Evolutionary conservation across 768 basidiomycete species (phyloP), one percentile per base, ranked within the genome.

Genomic region (Boletus fagicola): DNA sequence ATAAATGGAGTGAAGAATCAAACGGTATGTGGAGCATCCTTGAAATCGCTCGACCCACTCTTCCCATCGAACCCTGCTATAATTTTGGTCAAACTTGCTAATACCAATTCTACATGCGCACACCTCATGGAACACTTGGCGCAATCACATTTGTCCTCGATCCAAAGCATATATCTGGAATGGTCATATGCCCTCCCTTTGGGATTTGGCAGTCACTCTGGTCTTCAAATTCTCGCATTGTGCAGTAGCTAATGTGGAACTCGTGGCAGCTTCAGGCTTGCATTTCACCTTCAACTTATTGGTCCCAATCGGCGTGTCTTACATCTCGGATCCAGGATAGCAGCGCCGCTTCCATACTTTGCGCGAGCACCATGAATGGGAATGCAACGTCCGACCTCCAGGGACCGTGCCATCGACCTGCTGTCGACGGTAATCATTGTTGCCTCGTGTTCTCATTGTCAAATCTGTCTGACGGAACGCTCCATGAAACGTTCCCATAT

Each of bases 401-500:
- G 44, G 57, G 30, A 38, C 60, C 20, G 18, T 57, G 59, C 54
- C 56, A 53, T 48, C 15, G 26, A 60, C 62, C 53, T 50, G 54
- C 54, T 48, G 44, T 51, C n/a, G 46, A 51, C 44, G 54, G 57
- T 40, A 51, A 54, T 58, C 46, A 46, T 56, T 54, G n/a, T 24
- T 50, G 60, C 71, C 69, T 71, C 69, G 60, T 73, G 71, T 71
- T 71, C 30, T 31, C 58, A 31, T 49, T 67, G 49, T 62, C 54
- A 53, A 58, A 46, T 55, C 49, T 33, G 52, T 61, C 66, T 40
- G 50, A 68, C 55, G 66, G 58, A 48, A 43, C 39, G 35, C 49
- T 42, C 54, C 57, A 52, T 42, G 53, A 46, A 60, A 52, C 33
- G 43, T 57, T 62, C 33, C 53, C 56, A 52, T 62, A 56, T 24